Percentiles rank a stretch among this genome's conserved stretches.
Evolutionary conservation across 495 filamentous ascomycete species (phyloP).

Genomic region (Trypethelium eluteriae): DNA sequence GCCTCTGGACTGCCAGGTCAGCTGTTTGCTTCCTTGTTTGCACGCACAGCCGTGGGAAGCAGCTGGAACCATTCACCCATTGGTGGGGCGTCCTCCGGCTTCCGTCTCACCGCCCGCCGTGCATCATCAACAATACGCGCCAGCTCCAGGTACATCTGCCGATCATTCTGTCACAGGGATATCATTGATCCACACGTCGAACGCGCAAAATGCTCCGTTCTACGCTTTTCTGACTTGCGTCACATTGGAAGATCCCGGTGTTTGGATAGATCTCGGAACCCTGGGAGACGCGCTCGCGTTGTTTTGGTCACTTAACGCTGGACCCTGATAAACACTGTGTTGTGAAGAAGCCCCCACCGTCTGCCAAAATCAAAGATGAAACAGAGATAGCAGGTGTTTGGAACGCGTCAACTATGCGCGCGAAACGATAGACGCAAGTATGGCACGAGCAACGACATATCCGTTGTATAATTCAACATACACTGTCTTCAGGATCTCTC

Average conservation of each 20-base stretch:
- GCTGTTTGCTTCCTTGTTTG: background rate
- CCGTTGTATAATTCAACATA: slow-evolving; percentile 27
- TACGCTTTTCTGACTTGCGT: no score
- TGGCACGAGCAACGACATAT: slow-evolving; percentile 10
- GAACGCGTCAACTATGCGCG: background rate
- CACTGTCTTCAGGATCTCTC: slow-evolving; percentile 29
- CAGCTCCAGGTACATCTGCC: background rate
- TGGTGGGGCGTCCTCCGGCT: background rate
- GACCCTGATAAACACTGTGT: no score
- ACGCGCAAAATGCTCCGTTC: no score
- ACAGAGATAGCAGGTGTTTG: background rate
- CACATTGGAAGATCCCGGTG: no score
- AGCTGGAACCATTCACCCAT: background rate
- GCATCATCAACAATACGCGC: slow-evolving; percentile 8
- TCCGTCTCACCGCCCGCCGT: background rate
- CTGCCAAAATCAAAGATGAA: background rate
- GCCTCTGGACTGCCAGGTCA: background rate
- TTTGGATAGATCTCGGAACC: no score
- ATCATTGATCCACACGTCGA: no score
- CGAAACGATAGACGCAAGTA: background rate
- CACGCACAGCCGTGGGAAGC: background rate
- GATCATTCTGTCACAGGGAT: background rate
- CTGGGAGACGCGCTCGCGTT: no score
- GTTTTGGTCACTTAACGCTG: no score
- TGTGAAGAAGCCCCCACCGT: no score